These are phyloP conservation scores for Nicotiana noctiflora DNA, from an alignment of 257 asterid species.

Conservation along the genomic window DNA sequence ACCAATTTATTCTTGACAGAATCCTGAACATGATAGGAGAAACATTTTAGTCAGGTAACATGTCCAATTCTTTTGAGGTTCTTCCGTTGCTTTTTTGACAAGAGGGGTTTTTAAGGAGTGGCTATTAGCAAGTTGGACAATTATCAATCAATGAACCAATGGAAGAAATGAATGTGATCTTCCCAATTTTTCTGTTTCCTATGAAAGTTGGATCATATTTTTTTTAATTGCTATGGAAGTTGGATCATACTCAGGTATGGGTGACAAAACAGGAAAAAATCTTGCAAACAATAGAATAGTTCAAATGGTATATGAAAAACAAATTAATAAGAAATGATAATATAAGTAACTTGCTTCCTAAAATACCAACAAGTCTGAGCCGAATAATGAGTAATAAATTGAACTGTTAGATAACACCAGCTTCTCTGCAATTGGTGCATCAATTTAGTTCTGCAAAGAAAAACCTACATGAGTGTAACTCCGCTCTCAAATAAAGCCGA, in stretches of 20 bases:
- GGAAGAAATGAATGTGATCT: not conserved
- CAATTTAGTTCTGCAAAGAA: constrained; percentile 19
- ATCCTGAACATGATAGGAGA: not conserved
- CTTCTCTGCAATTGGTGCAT: constrained; percentile 2
- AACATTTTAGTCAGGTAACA: not conserved
- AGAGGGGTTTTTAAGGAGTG: not conserved
- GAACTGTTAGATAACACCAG: not conserved
- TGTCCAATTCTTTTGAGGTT: not conserved
- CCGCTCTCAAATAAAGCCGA: constrained; percentile 80
- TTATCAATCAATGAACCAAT: not conserved
- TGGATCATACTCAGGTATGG: not conserved
- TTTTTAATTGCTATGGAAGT: not conserved
- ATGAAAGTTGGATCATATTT: not conserved
- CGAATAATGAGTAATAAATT: not conserved
- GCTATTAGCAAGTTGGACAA: not conserved
- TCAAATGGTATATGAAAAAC: not conserved
- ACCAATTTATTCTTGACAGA: not conserved
- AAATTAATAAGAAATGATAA: not conserved
- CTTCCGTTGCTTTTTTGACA: not conserved
- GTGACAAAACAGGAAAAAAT: not conserved
- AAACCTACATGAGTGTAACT: constrained; percentile 77
- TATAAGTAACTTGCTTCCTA: not conserved
- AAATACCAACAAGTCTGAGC: not conserved
- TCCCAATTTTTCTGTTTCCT: not conserved
- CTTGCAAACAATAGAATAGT: not conserved